Base-by-base conservation (phyloP, 441 rosid species). In the Codiaeum variegatum region DNA sequence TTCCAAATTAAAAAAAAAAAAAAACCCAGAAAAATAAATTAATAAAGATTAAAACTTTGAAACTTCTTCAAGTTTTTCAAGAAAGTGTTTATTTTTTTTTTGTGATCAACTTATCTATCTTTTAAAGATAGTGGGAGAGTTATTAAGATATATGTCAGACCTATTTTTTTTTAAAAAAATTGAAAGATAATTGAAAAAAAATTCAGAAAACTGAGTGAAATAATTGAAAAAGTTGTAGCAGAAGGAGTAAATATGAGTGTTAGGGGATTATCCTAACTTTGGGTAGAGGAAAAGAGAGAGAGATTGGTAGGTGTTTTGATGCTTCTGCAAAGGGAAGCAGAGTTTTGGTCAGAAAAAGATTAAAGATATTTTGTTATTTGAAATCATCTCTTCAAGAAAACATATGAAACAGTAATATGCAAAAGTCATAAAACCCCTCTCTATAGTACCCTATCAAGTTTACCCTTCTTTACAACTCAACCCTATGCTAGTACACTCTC, bases 291-390 rank as follows among this genome's bases (percentile, higher is more conserved):
- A 65, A 58, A 55, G 4, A 36, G 66, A 67, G 71, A 65, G 62
- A 55, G 23, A 67, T 31, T 46, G 38, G 31, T 31, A 59, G 38
- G 31, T 52, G 21, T 56, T 52, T 75, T 65, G 75, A 77, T 81
- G 85, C 82, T 67, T 73, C 75, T 71, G 84, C 73, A 36, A 69
- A 79, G 67, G 69, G 74, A 69, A 56, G 72, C 79, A 77, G 83
- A 69, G 70, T 77, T 77, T 68, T 26, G 69, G 80, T 73, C 78
- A 76, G 78, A 66, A n/a, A 47, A 67, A 52, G 42, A 70, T 31
- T 62, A 66, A 78, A 69, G 78, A 80, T 72, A 71, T 73, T 75
- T 75, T 76, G 51, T 58, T 69, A 77, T 78, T 68, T n/a, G n/a
- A n/a, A n/a, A n/a, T 36, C 44, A 71, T 47, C 80, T 66, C 71